These are phyloP conservation scores for Fusarium sp. DNA, from an alignment of 2,329 filamentous ascomycete species.

Conservation along the genomic window DNA sequence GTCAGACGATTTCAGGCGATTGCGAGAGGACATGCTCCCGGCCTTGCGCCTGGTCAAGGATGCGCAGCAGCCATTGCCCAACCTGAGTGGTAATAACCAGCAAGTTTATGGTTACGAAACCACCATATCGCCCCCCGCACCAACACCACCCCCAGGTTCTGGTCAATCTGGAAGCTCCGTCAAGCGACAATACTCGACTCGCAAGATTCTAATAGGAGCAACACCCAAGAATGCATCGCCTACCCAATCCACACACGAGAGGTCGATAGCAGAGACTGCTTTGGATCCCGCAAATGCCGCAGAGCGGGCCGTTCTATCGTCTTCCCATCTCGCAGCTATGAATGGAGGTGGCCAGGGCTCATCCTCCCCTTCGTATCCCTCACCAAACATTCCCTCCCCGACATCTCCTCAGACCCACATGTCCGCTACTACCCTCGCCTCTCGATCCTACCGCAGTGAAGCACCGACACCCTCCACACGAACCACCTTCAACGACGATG, in stretches of 20 bases:
- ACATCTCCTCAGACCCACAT: slow-evolving; percentile 73
- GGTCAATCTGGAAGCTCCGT: slow-evolving; percentile 64
- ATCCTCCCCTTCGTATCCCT: slow-evolving; percentile 69
- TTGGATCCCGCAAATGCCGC: slow-evolving; percentile 78
- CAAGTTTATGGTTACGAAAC: slow-evolving; percentile 65
- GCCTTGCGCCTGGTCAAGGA: slow-evolving; percentile 93
- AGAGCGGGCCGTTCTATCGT: slow-evolving; percentile 74
- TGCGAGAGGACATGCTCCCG: slow-evolving; percentile 92
- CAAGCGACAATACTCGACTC: slow-evolving; percentile 80
- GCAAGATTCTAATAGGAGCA: slow-evolving; percentile 78
- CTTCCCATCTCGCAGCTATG: slow-evolving; percentile 77
- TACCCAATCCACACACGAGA: slow-evolving; percentile 78
- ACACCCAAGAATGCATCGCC: slow-evolving; percentile 83
- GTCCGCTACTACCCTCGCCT: slow-evolving; percentile 69
- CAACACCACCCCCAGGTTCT: slow-evolving; percentile 67
- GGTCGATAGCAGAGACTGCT: slow-evolving; percentile 72
- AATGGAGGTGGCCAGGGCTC: slow-evolving; percentile 71
- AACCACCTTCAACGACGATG: slow-evolving; percentile 67
- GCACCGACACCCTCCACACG: slow-evolving; percentile 67
- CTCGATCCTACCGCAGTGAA: slow-evolving; percentile 71
- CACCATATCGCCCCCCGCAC: slow-evolving; percentile 66
- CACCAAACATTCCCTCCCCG: slow-evolving; percentile 77
- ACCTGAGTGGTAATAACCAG: slow-evolving; percentile 56
- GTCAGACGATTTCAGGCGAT: slow-evolving; percentile 86
- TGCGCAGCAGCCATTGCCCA: slow-evolving; percentile 86